phyloP scores from a whole-genome alignment of 352 stramenopile genomes.

The Phytophthora aleatoria region DNA sequence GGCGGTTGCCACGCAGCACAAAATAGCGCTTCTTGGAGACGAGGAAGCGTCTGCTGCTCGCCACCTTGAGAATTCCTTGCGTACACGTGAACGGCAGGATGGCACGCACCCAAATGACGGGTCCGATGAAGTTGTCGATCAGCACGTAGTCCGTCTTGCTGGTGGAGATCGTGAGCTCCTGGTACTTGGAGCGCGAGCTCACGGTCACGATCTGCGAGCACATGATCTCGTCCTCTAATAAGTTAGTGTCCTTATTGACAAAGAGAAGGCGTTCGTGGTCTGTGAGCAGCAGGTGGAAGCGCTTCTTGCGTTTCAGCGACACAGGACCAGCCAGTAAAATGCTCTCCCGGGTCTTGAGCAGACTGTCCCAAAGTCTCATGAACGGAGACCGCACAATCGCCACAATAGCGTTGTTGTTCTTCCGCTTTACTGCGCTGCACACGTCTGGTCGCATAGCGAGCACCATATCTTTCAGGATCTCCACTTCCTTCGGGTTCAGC shows the following conservation, averaged over 20 bases:
- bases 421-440: slow-evolving; percentile 74
- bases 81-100: slow-evolving; percentile 88
- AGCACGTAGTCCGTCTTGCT: slow-evolving; percentile 80
- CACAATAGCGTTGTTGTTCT: slow-evolving; percentile 85
- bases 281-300: slow-evolving; percentile 83
- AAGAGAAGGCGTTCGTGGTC: slow-evolving; percentile 87
- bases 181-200: slow-evolving; percentile 78
- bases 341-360: slow-evolving; percentile 84
- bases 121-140: slow-evolving; percentile 86
- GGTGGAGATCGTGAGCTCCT: slow-evolving; percentile 77
- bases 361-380: slow-evolving; percentile 83
- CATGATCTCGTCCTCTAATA: slow-evolving; percentile 90
- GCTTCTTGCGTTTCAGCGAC: slow-evolving; percentile 85
- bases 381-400: slow-evolving; percentile 81
- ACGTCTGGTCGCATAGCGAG: slow-evolving; percentile 75
- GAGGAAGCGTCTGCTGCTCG: slow-evolving; percentile 76
- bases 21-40: slow-evolving; percentile 90
- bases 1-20: slow-evolving; percentile 59
- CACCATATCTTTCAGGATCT: slow-evolving; percentile 83
- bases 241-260: slow-evolving; percentile 89
- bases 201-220: slow-evolving; percentile 88
- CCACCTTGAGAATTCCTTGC: slow-evolving; percentile 81
- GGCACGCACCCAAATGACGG: slow-evolving; percentile 84
- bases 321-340: slow-evolving; percentile 82
- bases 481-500: slow-evolving; percentile 65